Base-by-base conservation (phyloP, 2,329 filamentous ascomycete species). In the Penicillium griseofulvum region DNA sequence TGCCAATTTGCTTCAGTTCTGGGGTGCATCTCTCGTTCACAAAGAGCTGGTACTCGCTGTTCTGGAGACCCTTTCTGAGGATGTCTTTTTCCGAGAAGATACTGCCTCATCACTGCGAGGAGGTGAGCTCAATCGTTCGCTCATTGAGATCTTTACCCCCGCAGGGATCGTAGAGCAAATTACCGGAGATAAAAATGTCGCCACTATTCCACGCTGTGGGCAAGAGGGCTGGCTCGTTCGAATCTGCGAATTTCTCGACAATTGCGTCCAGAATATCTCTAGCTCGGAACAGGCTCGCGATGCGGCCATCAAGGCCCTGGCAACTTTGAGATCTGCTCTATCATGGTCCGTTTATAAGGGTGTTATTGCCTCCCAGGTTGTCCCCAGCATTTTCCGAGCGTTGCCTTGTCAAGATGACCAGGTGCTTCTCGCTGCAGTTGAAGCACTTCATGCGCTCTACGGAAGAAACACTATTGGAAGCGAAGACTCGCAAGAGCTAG, bases 121-220 rank as follows among this genome's bases (percentile, higher is more conserved):
- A 69, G 88, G 87, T 49, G 85, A 90, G 52, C 82, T 99, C 58
- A 96, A 91, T 70, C 89, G 91, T 70, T 90, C 90, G 11, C 89
- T 94, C 67, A 90, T 97, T 58, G 94, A 97, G 71, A 91, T 97
- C 58, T 95, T 96, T 71, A 96, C 92, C 0, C 91, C 94, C 1
- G 80, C 84, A 24, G 76, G 80, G 1, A 87, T 96, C 19, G 84
- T 96, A 52, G 76, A 84, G 58, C 88, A 95, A 60, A 81, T 88
- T 24, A 90, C 91, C 66, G 87, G 90, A 11, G 86, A 87, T 64
- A 82, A 91, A 63, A 87, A 90, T 60, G 80, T 82, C 37, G 83
- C 82, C 44, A 80, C 87, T 26, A 82, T 87, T 49, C 84, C 96
- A 52, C 86, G 93, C 37, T 88, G 78, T 69, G 91, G 89, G 14